phyloP scores from a whole-genome alignment of 768 basidiomycete species.

The Macrolepiota albuminosa region DNA sequence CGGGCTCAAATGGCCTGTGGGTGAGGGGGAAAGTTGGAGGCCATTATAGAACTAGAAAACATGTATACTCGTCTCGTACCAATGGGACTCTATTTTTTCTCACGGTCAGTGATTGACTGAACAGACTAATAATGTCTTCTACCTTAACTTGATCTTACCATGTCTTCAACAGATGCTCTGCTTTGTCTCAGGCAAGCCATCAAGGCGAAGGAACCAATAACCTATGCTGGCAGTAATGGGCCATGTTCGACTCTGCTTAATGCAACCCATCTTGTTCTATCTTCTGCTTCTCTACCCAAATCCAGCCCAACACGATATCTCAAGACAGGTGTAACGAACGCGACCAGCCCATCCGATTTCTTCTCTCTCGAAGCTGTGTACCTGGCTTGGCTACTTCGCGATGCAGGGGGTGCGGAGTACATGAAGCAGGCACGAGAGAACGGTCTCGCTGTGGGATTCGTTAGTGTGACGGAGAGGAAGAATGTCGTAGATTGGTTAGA shows the following conservation, averaged over 20 bases:
- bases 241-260: slow-evolving; percentile 42
- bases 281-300: slow-evolving; percentile 58
- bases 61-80: not conserved
- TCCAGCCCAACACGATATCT: slow-evolving; percentile 73
- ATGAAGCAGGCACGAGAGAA: slow-evolving; percentile 79
- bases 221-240: slow-evolving; percentile 39
- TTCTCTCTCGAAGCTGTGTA: slow-evolving; percentile 80
- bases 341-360: slow-evolving; percentile 52
- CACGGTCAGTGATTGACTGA: not conserved
- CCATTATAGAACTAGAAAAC: slow-evolving; percentile 6
- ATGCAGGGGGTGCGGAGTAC: slow-evolving; percentile 79
- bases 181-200: slow-evolving; percentile 60
- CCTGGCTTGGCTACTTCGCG: slow-evolving; percentile 76
- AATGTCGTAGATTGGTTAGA: slow-evolving; percentile 83
- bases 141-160: slow-evolving; percentile 6
- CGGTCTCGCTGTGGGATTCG: slow-evolving; percentile 69
- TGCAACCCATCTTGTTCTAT: slow-evolving; percentile 66
- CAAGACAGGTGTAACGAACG: slow-evolving; percentile 47
- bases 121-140: too few relatives aligned
- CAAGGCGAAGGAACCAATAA: slow-evolving; percentile 44
- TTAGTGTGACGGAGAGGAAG: slow-evolving; percentile 86
- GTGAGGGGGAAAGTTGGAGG: slow-evolving; percentile 35
- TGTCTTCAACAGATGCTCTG: slow-evolving; percentile 45
- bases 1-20: slow-evolving; percentile 57
- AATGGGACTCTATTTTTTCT: not conserved